Evolutionary conservation across 352 stramenopile species (phyloP).

Genomic region (Plasmopara muralis): DNA sequence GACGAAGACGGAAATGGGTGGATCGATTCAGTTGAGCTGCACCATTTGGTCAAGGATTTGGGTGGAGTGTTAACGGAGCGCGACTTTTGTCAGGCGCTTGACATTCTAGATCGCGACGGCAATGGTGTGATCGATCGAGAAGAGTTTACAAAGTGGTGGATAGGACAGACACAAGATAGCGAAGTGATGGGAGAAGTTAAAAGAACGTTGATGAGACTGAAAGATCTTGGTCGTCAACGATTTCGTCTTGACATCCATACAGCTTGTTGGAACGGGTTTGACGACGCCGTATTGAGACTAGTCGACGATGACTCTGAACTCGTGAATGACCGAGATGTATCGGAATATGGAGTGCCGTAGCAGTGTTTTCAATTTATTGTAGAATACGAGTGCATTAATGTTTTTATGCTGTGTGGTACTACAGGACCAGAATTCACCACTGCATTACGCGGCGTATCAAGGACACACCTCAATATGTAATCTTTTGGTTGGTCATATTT

Average conservation of each 20-base stretch:
- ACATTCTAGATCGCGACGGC: conserved; percentile 40
- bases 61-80: conserved; percentile 44
- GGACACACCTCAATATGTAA: conserved; percentile 37
- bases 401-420: not conserved
- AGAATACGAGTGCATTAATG: too few relatives aligned
- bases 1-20: conserved; percentile 46
- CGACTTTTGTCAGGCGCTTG: conserved; percentile 32
- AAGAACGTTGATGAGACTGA: conserved; percentile 42
- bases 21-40: conserved; percentile 48
- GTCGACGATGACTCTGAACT: conserved; percentile 37
- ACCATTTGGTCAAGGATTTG: conserved; percentile 43
- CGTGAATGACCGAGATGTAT: conserved; percentile 32
- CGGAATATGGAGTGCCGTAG: conserved; percentile 44
- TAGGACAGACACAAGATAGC: conserved; percentile 26
- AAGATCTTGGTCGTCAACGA: conserved; percentile 40
- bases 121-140: conserved; percentile 47
- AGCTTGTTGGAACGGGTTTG: conserved; percentile 44
- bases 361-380: not conserved
- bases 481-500: conserved; percentile 27
- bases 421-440: conserved; percentile 48
- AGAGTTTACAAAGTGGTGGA: conserved; percentile 63
- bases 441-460: conserved; percentile 78
- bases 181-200: conserved; percentile 36
- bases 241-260: conserved; percentile 68
- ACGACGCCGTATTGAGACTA: conserved; percentile 39